Evolutionary conservation across 1,284 basidiomycete species (phyloP), one percentile per base, ranked within the genome.

Genomic region (Cutaneotrichosporon spelunceum): DNA sequence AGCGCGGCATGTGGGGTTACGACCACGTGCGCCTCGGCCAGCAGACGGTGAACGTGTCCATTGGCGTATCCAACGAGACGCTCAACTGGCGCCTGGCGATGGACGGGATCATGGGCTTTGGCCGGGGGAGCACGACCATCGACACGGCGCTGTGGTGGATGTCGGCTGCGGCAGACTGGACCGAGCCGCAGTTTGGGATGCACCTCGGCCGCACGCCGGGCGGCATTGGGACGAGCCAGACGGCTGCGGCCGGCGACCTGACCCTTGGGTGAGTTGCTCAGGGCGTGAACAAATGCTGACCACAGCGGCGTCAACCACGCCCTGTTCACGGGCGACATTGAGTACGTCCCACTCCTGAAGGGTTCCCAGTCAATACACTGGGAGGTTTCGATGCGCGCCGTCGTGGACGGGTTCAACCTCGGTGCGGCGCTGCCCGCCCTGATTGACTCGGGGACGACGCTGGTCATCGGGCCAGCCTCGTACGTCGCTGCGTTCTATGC

Each of bases 51-150:
- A 6, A n/a, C n/a, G 39, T 19, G 39, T 39, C 39, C 0, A 9
- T 42, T 3, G 39, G 39, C 39, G 19, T 42, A 5, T 42, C 39
- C 19, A 42, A 2, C 19, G 19, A 19, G 39, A 42, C 39, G 19
- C 39, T 42, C 39, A 42, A 42, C 19, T 42, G 39, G 39, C 19
- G 39, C 39, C 19, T n/a, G 19, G 39, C 39, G 19, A 42, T 42
- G 19, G 39, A 42, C 44, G 82, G 82, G 13, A 78, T 83, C 56
- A 78, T 83, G 77, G 82, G 82, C 16, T 68, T 84, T 21, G 80
- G 78, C 68, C 64, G 75, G 57, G 66, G 70, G 16, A 71, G 83
- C 53, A 76, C 83, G 0, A 73, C 76, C 45, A 80, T 79, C 21
- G 69, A 73, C 13, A 76, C 80, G 0, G 74, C 71, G 7, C 83